Conservation (phyloP, 2,329 filamentous ascomycete species). For the Ciborinia camelliae region DNA sequence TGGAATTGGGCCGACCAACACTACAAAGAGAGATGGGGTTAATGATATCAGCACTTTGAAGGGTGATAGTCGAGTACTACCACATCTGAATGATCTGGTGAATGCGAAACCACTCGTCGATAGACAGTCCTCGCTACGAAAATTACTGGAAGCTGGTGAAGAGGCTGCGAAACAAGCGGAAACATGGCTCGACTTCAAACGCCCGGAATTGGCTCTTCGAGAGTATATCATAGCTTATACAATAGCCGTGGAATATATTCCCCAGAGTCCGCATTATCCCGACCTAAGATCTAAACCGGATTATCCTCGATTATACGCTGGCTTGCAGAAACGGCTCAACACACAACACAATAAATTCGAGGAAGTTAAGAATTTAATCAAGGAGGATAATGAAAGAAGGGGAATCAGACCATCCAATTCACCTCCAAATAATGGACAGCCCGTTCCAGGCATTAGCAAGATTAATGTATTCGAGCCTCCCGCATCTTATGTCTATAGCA, state of each 20-base stretch:
- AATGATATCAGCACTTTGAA: slow-evolving; percentile 27
- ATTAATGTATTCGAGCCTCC: slow-evolving; percentile 19
- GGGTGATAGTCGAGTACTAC: slow-evolving; percentile 35
- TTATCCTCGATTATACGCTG: slow-evolving; percentile 47
- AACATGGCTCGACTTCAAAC: slow-evolving; percentile 58
- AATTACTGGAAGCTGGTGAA: slow-evolving; percentile 52
- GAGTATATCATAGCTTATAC: slow-evolving; percentile 82
- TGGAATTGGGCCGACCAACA: slow-evolving; percentile 28
- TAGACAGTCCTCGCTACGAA: slow-evolving; percentile 47
- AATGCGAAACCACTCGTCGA: slow-evolving; percentile 36
- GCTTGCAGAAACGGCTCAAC: slow-evolving; percentile 50
- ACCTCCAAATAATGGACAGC: not conserved
- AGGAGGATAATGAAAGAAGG: slow-evolving; percentile 59
- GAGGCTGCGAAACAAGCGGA: slow-evolving; percentile 56
- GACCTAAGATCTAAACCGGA: slow-evolving; percentile 56
- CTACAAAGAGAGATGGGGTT: slow-evolving; percentile 15
- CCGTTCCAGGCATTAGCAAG: slow-evolving; percentile 16
- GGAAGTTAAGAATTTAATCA: slow-evolving; percentile 56
- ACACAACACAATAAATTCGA: slow-evolving; percentile 50
- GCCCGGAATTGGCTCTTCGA: slow-evolving; percentile 71
- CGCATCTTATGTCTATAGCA: not conserved
- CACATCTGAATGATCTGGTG: slow-evolving; percentile 45
- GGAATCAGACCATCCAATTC: slow-evolving; percentile 44
- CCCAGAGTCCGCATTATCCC: slow-evolving; percentile 70
- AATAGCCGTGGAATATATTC: slow-evolving; percentile 73